These are phyloP conservation scores for Pittosporum tobira DNA, from an alignment of 129 eudicot species.

Conservation along the genomic window DNA sequence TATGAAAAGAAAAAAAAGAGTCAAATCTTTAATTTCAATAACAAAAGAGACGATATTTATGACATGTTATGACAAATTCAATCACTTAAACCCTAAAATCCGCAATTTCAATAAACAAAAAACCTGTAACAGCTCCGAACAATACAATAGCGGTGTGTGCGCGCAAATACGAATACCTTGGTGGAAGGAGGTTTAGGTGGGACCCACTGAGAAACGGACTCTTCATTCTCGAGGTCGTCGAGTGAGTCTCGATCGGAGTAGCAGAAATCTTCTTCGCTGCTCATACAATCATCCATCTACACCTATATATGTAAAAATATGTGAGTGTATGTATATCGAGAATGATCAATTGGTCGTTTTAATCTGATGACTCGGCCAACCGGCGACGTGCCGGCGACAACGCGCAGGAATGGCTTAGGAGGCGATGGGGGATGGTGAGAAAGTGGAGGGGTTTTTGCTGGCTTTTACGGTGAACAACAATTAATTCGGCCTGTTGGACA, in stretches of 20 bases:
- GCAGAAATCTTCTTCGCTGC: constrained; percentile 49
- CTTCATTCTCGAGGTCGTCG: constrained; percentile 41
- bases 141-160: background rate
- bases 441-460: too few relatives aligned
- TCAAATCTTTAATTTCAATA: background rate
- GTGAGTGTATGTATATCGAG: background rate
- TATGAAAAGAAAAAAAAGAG: too few relatives aligned
- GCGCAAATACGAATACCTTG: constrained; percentile 23
- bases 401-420: background rate
- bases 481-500: too few relatives aligned
- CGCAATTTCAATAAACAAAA: background rate
- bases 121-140: background rate
- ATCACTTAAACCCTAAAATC: background rate
- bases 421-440: background rate
- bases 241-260: constrained; percentile 45
- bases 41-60: too few relatives aligned
- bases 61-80: background rate
- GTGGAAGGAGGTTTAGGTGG: constrained; percentile 35
- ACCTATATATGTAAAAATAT: background rate
- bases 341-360: background rate
- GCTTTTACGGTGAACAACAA: too few relatives aligned
- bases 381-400: background rate
- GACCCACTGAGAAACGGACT: constrained; percentile 36
- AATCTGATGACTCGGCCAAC: background rate
- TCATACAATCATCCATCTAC: constrained; percentile 44